Evolutionary conservation across 345 rosid species (phyloP).

Genomic region (Draba incana): DNA sequence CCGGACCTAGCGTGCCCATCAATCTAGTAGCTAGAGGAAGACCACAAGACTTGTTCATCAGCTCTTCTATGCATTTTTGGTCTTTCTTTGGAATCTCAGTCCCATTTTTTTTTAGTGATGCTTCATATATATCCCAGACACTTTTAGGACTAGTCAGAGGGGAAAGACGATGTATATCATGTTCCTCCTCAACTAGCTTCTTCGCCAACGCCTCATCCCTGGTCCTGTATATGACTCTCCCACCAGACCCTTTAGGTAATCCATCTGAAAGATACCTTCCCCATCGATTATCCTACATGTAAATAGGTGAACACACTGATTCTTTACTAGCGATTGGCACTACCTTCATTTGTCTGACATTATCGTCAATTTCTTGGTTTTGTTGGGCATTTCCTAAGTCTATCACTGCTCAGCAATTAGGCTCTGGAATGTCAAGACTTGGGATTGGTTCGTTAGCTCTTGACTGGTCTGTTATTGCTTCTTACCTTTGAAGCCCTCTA

Average conservation of each 20-base stretch:
- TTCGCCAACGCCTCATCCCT: slow-evolving; percentile 38
- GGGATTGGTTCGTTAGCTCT: slow-evolving; percentile 57
- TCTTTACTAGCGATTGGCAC: too few species aligned
- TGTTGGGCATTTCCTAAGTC: slow-evolving; percentile 65
- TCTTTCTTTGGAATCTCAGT: slow-evolving; percentile 12
- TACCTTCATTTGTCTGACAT: too few species aligned
- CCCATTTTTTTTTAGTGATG: neutral
- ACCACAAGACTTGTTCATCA: slow-evolving; percentile 47
- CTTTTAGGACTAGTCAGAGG: slow-evolving; percentile 30
- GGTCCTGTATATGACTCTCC: slow-evolving; percentile 49
- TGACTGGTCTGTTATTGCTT: slow-evolving; percentile 62
- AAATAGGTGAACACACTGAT: too few species aligned
- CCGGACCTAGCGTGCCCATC: slow-evolving; percentile 34
- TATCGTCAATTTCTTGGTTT: slow-evolving; percentile 57
- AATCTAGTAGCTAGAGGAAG: slow-evolving; percentile 45
- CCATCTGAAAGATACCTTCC: slow-evolving; percentile 42
- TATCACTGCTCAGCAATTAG: slow-evolving; percentile 56
- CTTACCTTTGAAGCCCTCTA: slow-evolving; percentile 62
- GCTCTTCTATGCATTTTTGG: slow-evolving; percentile 34
- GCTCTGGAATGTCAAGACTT: slow-evolving; percentile 62
- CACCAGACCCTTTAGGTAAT: slow-evolving; percentile 56
- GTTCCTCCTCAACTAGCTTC: slow-evolving; percentile 45
- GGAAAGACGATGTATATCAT: slow-evolving; percentile 40
- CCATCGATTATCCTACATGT: slow-evolving; percentile 34
- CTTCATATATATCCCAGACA: slow-evolving; percentile 48